Evolutionary conservation across 2,329 filamentous ascomycete genomes (phyloP), one percentile per base, ranked within the genome.

Genomic region (Rugonectria rugulosa): DNA sequence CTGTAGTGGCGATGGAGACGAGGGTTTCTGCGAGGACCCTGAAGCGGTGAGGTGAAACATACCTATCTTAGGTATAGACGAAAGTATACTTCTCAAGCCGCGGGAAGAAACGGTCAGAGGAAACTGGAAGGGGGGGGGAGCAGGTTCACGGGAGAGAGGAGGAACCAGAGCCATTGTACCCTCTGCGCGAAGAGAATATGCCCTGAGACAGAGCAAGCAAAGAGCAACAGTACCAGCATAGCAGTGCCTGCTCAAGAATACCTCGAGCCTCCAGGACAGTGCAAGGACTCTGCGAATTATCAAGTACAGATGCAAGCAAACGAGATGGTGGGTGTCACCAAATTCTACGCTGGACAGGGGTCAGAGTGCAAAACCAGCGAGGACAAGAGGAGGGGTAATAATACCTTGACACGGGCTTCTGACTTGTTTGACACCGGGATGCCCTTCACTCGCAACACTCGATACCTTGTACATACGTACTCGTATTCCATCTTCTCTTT

Each of bases 281-380:
- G 40, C 34, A 40, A 56, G 32, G 27, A 27, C 10, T 34, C 34
- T 26, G 32, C 12, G 23, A 31, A 23, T 17, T 53, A 32, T 19
- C 37, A 26, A 32, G 32, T 21, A 43, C 32, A 42, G 51, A 43
- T 42, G 40, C n/a, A 27, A 46, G 37, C 31, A 44, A 23, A 46
- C 27, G 36, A 37, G 44, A 55, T 51, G 52, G 56, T 57, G 56
- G 56, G 56, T 59, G 42, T 48, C 52, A 59, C 56, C 46, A 46
- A 40, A 46, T 40, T 23, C 53, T 31, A 32, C 47, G 51, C 36
- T 40, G 34, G 50, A 57, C 55, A 49, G 41, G 55, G 55, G 50
- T 57, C 27, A 20, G 44, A 17, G 45, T 51, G 21, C 11, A 11
- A 38, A 10, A 9, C 21, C n/a, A 36, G 14, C 15, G n/a, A 40